These are phyloP conservation scores for Casaregolazyma suthepensis DNA, from an alignment of 1,139 yeast species.

Conservation along the genomic window DNA sequence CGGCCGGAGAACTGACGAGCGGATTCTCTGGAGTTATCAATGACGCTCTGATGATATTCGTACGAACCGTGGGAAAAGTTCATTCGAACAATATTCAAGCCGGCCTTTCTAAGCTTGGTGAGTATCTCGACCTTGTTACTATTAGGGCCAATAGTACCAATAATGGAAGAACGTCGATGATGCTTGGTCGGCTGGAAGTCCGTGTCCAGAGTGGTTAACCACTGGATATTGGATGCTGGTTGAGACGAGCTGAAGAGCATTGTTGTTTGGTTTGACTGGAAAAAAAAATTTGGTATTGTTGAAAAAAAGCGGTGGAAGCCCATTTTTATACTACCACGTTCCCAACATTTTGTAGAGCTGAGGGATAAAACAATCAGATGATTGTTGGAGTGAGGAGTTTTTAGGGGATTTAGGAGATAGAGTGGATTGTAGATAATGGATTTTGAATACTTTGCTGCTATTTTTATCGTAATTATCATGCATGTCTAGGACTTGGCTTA, in stretches of 20 bases:
- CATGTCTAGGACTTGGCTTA: not conserved
- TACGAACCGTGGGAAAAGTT: slow-evolving; percentile 97
- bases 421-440: too few species aligned
- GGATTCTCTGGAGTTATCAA: slow-evolving; percentile 93
- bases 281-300: slow-evolving; percentile 1
- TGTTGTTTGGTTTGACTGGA: not conserved
- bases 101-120: slow-evolving; percentile 88
- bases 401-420: too few species aligned
- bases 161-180: slow-evolving; percentile 91
- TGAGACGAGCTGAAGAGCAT: slow-evolving; percentile 28
- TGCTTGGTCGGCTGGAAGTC: slow-evolving; percentile 73
- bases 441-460: not conserved
- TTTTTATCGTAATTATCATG: too few species aligned
- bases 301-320: not conserved
- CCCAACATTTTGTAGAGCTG: not conserved
- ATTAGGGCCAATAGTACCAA: slow-evolving; percentile 97
- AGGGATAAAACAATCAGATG: not conserved
- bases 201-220: slow-evolving; percentile 83
- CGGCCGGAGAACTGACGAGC: slow-evolving; percentile 88
- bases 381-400: not conserved
- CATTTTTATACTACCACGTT: not conserved
- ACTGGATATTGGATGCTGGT: slow-evolving; percentile 44
- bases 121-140: slow-evolving; percentile 84
- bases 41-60: slow-evolving; percentile 93
- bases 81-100: slow-evolving; percentile 96